Conservation (phyloP, 202 grass and related monocot species). For the Brachypodium distachyon region DNA sequence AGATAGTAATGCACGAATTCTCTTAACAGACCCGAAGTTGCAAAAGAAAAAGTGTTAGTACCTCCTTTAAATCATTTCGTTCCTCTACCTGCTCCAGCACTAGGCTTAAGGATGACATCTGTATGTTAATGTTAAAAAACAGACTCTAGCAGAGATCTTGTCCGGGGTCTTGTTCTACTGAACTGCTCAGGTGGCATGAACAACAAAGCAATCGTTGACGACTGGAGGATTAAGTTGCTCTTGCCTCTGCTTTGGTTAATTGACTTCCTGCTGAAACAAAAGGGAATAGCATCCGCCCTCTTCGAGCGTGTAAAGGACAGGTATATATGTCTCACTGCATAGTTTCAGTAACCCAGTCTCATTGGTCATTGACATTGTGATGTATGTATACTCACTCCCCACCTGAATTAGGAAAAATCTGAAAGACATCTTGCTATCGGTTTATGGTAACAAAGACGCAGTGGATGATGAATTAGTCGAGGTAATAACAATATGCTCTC, state of each 20-base stretch:
- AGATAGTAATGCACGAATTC: background rate
- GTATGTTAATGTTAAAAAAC: background rate
- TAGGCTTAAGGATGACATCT: background rate
- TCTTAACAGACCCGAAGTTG: background rate
- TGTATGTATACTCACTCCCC: background rate
- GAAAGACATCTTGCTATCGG: slow-evolving; percentile 86
- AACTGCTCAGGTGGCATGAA: slow-evolving; percentile 95
- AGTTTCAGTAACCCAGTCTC: background rate
- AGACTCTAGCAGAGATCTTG: slow-evolving; percentile 51
- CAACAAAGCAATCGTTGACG: slow-evolving; percentile 94
- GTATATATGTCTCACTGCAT: slow-evolving; percentile 7
- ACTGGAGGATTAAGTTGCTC: slow-evolving; percentile 90
- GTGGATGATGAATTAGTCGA: slow-evolving; percentile 87
- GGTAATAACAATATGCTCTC: slow-evolving; percentile 29
- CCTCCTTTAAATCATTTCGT: background rate
- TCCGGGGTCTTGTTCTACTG: slow-evolving; percentile 72
- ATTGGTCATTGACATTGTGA: background rate
- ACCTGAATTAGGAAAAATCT: slow-evolving; percentile 64
- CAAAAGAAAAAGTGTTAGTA: no score
- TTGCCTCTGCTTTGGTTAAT: slow-evolving; percentile 77
- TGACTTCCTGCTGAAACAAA: slow-evolving; percentile 77
- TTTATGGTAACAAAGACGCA: slow-evolving; percentile 90
- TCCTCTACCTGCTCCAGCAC: background rate
- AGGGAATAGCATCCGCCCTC: slow-evolving; percentile 55
- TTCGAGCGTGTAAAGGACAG: slow-evolving; percentile 63